Percentiles rank a stretch among this genome's conserved stretches.
Conservation (phyloP, 2,329 filamentous ascomycete genomes). For the Parafenestella ontariensis region DNA sequence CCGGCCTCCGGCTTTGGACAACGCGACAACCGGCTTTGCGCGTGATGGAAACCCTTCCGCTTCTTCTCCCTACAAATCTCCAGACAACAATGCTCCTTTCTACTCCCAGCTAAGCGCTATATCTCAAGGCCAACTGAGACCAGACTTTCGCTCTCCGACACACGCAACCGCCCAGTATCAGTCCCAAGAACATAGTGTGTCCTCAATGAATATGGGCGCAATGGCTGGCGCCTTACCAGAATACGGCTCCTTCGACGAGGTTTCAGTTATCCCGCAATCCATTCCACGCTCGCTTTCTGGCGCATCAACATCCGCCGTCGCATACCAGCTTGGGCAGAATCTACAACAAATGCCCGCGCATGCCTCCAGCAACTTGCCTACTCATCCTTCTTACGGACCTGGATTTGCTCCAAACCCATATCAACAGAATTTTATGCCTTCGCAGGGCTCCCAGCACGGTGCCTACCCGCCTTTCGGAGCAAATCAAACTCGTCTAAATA, state of each 20-base stretch:
- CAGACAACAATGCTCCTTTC: constrained; percentile 41
- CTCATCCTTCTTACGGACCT: constrained; percentile 35
- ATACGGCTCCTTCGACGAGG: constrained; percentile 31
- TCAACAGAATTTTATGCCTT: constrained; percentile 35
- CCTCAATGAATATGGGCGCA: constrained; percentile 46
- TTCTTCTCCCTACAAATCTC: constrained; percentile 25
- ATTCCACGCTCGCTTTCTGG: constrained; percentile 45
- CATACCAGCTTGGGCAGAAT: constrained; percentile 50
- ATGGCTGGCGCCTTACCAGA: constrained; percentile 49
- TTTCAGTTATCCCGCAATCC: constrained; percentile 24
- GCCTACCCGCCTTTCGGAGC: constrained; percentile 32
- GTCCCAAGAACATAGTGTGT: constrained; percentile 33
- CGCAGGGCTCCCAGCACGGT: constrained; percentile 32
- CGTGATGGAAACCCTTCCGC: constrained; percentile 32
- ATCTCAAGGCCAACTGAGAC: constrained; percentile 35
- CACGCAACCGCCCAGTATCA: constrained; percentile 33
- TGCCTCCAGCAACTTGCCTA: constrained; percentile 24
- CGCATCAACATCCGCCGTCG: constrained; percentile 49
- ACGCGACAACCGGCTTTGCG: constrained; percentile 35
- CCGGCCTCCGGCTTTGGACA: constrained; percentile 40
- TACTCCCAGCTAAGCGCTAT: constrained; percentile 48
- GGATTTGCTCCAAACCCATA: constrained; percentile 37
- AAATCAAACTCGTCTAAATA: constrained; percentile 34
- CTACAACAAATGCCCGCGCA: constrained; percentile 46
- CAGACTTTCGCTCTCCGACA: constrained; percentile 37